Evolutionary conservation across 805 yeast genomes (phyloP).

Genomic region (Tetrapisispora phaffii): DNA sequence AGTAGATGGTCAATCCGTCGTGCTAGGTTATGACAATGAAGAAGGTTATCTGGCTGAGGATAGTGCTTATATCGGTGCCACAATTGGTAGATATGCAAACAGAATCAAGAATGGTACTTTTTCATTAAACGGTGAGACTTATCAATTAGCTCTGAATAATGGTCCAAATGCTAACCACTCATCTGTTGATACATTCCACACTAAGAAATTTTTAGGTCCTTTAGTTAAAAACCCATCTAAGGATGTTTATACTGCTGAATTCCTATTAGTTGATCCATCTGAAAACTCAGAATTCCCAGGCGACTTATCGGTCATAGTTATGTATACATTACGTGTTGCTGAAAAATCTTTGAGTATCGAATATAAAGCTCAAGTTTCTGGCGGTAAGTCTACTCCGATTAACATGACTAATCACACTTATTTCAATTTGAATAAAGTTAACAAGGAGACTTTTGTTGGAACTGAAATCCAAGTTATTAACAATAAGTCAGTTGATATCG

Average conservation of each 20-base stretch:
- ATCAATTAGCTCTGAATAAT: slow-evolving; percentile 37
- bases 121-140: slow-evolving; percentile 32
- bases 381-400: slow-evolving; percentile 38
- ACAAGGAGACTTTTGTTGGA: slow-evolving; percentile 28
- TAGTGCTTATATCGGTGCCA: slow-evolving; percentile 51
- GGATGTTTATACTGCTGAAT: slow-evolving; percentile 29
- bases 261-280: slow-evolving; percentile 36
- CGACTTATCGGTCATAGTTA: slow-evolving; percentile 37
- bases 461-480: slow-evolving; percentile 33
- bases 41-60: slow-evolving; percentile 23
- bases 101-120: slow-evolving; percentile 41
- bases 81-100: slow-evolving; percentile 58
- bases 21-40: slow-evolving; percentile 32
- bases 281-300: slow-evolving; percentile 55
- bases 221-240: slow-evolving; percentile 29
- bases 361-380: slow-evolving; percentile 29
- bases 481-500: slow-evolving; percentile 36
- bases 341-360: slow-evolving; percentile 37
- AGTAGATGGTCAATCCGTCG: slow-evolving; percentile 33
- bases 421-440: slow-evolving; percentile 39
- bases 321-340: slow-evolving; percentile 34
- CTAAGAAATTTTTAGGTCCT: slow-evolving; percentile 45
- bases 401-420: slow-evolving; percentile 56
- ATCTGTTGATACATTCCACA: slow-evolving; percentile 44
- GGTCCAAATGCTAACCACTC: slow-evolving; percentile 42